Conservation (phyloP, 345 rosid species). For the Isatis tinctoria region DNA sequence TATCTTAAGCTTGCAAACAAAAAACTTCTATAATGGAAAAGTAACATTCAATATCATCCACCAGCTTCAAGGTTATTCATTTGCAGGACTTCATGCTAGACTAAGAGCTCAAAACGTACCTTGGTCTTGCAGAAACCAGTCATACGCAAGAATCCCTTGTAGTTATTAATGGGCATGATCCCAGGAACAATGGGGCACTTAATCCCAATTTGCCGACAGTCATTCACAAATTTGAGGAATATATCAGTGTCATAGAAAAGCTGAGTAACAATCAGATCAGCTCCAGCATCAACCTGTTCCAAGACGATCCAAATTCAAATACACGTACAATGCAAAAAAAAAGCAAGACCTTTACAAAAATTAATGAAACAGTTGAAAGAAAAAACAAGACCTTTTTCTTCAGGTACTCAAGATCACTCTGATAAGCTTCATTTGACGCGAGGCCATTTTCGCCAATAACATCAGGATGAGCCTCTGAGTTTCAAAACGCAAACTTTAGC, state of each 20-base stretch:
- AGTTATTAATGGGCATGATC: constrained; percentile 92
- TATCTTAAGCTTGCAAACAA: not conserved
- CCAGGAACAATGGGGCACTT: constrained; percentile 91
- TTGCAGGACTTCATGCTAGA: not conserved
- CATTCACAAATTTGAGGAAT: constrained; percentile 86
- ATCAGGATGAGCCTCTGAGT: constrained; percentile 91
- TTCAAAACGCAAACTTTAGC: not conserved
- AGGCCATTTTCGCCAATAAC: constrained; percentile 60
- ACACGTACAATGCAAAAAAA: not conserved
- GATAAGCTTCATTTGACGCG: constrained; percentile 62
- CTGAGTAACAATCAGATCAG: constrained; percentile 83
- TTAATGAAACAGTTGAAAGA: not conserved
- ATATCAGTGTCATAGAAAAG: constrained; percentile 87
- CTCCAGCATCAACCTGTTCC: constrained; percentile 93
- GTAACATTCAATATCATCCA: not conserved
- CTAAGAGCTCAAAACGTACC: constrained; percentile 31
- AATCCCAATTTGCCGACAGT: constrained; percentile 89
- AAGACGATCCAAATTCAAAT: not conserved
- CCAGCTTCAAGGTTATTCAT: not conserved
- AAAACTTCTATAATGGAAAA: not conserved
- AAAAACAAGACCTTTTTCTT: constrained; percentile 62
- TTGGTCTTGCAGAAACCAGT: constrained; percentile 94
- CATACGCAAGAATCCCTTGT: constrained; percentile 91
- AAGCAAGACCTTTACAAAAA: not conserved
- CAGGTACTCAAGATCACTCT: constrained; percentile 78